These are phyloP conservation scores for Chlamydomonas schloesseri DNA, from an alignment of 139 green algal species.

Conservation along the genomic window DNA sequence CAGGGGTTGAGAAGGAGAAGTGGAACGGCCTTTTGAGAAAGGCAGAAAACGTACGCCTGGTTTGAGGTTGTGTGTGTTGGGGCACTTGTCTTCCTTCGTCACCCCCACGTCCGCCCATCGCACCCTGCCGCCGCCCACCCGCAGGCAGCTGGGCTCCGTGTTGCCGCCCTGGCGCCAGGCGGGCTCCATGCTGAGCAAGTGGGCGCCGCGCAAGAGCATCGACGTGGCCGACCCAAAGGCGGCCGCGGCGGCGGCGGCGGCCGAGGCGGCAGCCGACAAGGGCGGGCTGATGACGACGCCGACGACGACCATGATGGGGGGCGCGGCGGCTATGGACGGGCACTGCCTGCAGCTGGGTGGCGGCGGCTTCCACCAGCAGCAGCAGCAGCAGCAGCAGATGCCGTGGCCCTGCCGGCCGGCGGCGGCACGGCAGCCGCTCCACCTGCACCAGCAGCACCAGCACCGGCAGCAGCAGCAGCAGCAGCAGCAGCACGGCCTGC, in stretches of 20 bases:
- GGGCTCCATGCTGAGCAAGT: conserved; percentile 78
- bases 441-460: neutral
- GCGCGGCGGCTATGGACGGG: neutral
- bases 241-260: neutral
- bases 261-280: too few species aligned
- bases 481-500: neutral
- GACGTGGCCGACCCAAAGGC: neutral
- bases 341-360: neutral
- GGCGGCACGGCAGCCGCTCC: too few species aligned
- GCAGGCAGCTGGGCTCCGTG: conserved; percentile 56
- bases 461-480: neutral
- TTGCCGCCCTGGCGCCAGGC: conserved; percentile 78
- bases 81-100: too few species aligned
- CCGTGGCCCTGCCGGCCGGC: neutral
- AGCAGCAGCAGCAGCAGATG: neutral
- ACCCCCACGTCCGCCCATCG: too few species aligned
- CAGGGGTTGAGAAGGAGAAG: too few species aligned
- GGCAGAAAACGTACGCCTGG: too few species aligned
- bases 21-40: too few species aligned
- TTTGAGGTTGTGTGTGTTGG: too few species aligned
- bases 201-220: conserved; percentile 53
- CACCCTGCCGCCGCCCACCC: too few species aligned
- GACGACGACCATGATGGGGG: too few species aligned
- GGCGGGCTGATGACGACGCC: too few species aligned
- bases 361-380: neutral